phyloP scores from a whole-genome alignment of 495 filamentous ascomycete genomes.

The Aspergillus hancockii region DNA sequence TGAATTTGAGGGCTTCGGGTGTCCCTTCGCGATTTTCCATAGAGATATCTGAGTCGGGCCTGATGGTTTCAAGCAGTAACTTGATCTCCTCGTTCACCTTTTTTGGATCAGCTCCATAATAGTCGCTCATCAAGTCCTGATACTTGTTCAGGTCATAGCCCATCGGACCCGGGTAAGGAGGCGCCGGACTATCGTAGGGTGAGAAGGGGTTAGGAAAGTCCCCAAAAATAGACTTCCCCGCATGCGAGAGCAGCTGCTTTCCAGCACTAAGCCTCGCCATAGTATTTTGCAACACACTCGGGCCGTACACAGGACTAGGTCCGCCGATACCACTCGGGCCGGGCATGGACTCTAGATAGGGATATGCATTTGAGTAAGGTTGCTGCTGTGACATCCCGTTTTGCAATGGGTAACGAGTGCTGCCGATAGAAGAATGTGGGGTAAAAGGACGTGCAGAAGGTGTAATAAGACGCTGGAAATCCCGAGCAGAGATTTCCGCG shows the following conservation, averaged over 20 bases:
- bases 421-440: slow-evolving; percentile 14
- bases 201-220: slow-evolving; percentile 2
- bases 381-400: neutral
- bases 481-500: slow-evolving; percentile 48
- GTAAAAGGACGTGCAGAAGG: slow-evolving; percentile 75
- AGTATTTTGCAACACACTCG: slow-evolving; percentile 19
- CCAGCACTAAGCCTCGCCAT: slow-evolving; percentile 20
- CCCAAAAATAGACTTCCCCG: slow-evolving; percentile 10
- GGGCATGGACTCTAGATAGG: slow-evolving; percentile 1
- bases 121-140: slow-evolving; percentile 16
- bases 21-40: slow-evolving; percentile 69
- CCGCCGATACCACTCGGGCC: slow-evolving; percentile 10
- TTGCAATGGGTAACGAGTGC: neutral
- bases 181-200: neutral
- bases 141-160: slow-evolving; percentile 9
- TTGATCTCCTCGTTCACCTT: slow-evolving; percentile 66
- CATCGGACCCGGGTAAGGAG: neutral
- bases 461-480: slow-evolving; percentile 74
- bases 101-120: slow-evolving; percentile 50
- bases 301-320: slow-evolving; percentile 10
- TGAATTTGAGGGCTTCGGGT: slow-evolving; percentile 67
- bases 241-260: slow-evolving; percentile 12
- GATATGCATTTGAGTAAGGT: neutral
- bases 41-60: slow-evolving; percentile 69
- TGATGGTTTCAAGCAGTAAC: slow-evolving; percentile 68